phyloP scores from a whole-genome alignment of 2,329 filamentous ascomycete genomes.

The Colletotrichum salicis region DNA sequence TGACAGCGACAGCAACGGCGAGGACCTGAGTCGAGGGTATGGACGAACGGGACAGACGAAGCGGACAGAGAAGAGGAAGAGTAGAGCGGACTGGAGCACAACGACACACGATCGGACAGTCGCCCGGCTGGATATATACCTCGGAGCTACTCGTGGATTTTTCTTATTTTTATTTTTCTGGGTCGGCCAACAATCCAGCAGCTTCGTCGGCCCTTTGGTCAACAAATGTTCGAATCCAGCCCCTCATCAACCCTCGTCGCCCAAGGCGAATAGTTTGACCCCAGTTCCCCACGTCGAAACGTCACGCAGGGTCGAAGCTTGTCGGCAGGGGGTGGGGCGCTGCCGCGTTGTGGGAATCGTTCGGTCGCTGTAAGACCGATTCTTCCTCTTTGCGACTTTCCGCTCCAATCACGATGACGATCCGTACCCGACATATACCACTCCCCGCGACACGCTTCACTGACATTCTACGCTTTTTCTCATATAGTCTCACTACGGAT shows the following conservation, averaged over 20 bases:
- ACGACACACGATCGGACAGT: constrained; percentile 3
- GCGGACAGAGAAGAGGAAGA: constrained; percentile 11
- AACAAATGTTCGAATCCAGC: constrained; percentile 20
- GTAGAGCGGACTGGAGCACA: neutral
- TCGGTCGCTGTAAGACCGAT: constrained; percentile 38
- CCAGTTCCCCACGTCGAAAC: constrained; percentile 36
- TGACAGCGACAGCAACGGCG: constrained; percentile 2
- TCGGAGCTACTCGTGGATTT: constrained; percentile 1
- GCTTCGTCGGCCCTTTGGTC: constrained; percentile 9
- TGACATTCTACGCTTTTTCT: neutral
- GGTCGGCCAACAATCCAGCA: constrained; percentile 9
- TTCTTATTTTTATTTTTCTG: neutral
- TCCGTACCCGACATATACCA: constrained; percentile 27
- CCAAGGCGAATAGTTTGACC: constrained; percentile 30
- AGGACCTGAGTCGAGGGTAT: neutral
- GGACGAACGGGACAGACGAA: neutral
- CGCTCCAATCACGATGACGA: constrained; percentile 34
- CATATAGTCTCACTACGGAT: neutral
- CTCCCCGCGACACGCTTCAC: constrained; percentile 24
- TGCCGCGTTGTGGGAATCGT: constrained; percentile 33
- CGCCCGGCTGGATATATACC: constrained; percentile 27
- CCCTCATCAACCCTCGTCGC: constrained; percentile 22
- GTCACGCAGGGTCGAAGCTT: constrained; percentile 38
- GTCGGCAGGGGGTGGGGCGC: constrained; percentile 32
- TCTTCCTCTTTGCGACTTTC: constrained; percentile 28